Evolutionary conservation across 2,329 filamentous ascomycete species (phyloP), one percentile per base, ranked within the genome.

Genomic region (Trichoderma koningii): DNA sequence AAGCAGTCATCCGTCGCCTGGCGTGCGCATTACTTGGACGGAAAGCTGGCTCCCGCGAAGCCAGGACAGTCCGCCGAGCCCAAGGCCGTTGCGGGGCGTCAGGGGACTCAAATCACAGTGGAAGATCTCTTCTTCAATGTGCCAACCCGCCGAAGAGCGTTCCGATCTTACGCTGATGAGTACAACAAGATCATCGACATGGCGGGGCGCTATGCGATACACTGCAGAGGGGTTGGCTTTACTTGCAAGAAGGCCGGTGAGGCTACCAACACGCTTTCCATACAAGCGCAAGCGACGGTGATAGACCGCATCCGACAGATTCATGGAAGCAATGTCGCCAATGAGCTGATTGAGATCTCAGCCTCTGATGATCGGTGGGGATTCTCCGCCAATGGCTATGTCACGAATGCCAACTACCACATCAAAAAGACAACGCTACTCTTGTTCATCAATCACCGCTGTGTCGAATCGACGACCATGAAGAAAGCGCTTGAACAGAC

Each of bases 51-150:
- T 7, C 89, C 94, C 15, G 81, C 91, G 10, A 98, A 98, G 74
- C 93, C 94, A 12, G 94, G 94, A 14, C 93, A 97, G 74, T 87
- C 83, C 69, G 82, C 90, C 1, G 93, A 96, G 47, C 95, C 95
- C 2, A 97, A 92, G 73, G 88, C 92, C 5, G 91, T 89, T 45
- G 94, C 95, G 52, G 95, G 95, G 17, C 87, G 93, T 17, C 89
- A 87, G 68, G 95, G 95, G 7, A 99, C 95, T 2, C 93, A 97
- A 72, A 97, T 99, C 72, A 93, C 92, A 0, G 93, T 99, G 17
- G 94, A 99, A 73, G 95, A 99, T 75, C 80, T 99, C 12, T 99
- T 99, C 76, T 99, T 97, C 82, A 99, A 97, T 72, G 87, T 98
- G 1, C 93, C 93, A 0, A 96, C 90, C 9, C 87, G 95, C 26